Conservation (phyloP, 306 rosid species). For the Prunus campanulata region DNA sequence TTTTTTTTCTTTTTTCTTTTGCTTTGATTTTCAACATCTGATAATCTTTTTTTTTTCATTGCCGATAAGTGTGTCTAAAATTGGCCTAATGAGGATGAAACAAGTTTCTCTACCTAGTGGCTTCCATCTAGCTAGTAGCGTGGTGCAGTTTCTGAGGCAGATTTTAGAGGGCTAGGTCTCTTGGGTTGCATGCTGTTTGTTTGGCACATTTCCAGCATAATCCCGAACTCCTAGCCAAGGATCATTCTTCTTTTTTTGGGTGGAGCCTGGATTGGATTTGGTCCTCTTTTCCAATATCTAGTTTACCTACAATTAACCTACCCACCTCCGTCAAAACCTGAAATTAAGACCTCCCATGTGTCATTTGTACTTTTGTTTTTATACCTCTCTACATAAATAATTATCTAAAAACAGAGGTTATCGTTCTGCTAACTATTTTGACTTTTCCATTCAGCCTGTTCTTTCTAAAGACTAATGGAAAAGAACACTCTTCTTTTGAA, state of each 20-base stretch:
- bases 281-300: slow-evolving; percentile 1
- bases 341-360: neutral
- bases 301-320: neutral
- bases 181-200: slow-evolving; percentile 12
- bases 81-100: neutral
- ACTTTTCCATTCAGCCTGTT: neutral
- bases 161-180: slow-evolving; percentile 1
- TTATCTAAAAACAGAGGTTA: neutral
- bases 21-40: neutral
- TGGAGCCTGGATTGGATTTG: slow-evolving; percentile 2
- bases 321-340: neutral
- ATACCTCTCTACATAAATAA: neutral
- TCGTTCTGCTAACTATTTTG: neutral
- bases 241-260: neutral
- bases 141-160: slow-evolving; percentile 6
- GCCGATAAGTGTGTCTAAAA: neutral
- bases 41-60: neutral
- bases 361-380: neutral
- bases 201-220: slow-evolving; percentile 10
- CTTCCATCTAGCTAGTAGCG: neutral
- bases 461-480: neutral
- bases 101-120: neutral
- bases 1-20: neutral
- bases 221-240: slow-evolving; percentile 7
- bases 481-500: no score